Evolutionary conservation across 192 early-diverging fungal species (phyloP).

Genomic region (Mortierella antarctica): DNA sequence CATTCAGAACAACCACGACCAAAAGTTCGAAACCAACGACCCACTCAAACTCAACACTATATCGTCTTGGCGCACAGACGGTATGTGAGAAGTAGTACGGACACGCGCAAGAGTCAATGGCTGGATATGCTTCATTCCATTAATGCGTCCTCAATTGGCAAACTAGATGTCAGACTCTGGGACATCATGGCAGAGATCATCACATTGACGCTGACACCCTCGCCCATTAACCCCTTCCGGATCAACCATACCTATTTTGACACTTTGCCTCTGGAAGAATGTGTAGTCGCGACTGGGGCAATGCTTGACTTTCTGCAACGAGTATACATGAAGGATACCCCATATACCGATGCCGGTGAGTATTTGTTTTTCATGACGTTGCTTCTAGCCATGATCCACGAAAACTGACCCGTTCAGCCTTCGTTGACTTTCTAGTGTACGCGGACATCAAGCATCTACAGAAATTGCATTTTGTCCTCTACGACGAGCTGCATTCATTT

Average conservation of each 20-base stretch:
- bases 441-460: slow-evolving; percentile 53
- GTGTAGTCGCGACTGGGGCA: slow-evolving; percentile 72
- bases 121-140: neutral
- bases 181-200: slow-evolving; percentile 79
- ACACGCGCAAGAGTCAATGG: neutral
- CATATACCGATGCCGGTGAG: slow-evolving; percentile 55
- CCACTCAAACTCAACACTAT: slow-evolving; percentile 72
- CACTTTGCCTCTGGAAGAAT: slow-evolving; percentile 69
- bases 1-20: slow-evolving; percentile 57
- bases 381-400: neutral
- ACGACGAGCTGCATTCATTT: slow-evolving; percentile 57
- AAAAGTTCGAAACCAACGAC: slow-evolving; percentile 67
- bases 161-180: slow-evolving; percentile 67
- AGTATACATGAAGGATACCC: slow-evolving; percentile 63
- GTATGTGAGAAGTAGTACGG: slow-evolving; percentile 13
- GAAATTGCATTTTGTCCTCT: slow-evolving; percentile 51
- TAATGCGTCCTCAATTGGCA: neutral
- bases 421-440: slow-evolving; percentile 34
- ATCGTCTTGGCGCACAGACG: slow-evolving; percentile 69
- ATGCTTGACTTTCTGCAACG: slow-evolving; percentile 72
- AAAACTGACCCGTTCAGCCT: neutral
- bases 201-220: slow-evolving; percentile 61
- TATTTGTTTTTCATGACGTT: neutral
- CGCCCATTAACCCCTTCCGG: slow-evolving; percentile 74
- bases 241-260: slow-evolving; percentile 72